Evolutionary conservation across 495 filamentous ascomycete genomes (phyloP), one percentile per base, ranked within the genome.

Genomic region (Aspergillus sclerotiicarbonarius): DNA sequence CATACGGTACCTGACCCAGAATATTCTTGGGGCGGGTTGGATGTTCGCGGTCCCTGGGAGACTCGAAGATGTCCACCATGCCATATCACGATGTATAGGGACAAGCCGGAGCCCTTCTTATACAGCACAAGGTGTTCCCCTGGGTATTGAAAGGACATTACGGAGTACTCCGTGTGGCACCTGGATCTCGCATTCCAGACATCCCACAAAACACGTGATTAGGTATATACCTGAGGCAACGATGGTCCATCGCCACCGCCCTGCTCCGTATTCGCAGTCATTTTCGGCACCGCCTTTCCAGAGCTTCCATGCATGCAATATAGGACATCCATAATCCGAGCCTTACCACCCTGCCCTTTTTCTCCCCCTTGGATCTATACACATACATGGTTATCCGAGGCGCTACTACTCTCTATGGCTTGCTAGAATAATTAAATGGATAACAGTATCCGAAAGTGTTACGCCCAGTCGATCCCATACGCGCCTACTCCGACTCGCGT

Each of bases 221-320:
- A 16, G 15, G 6, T 6, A 31, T 32, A 32, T 50, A 31, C 47
- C 47, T 32, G 47, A 32, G 47, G 47, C 47, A 50, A 1, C 12
- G 18, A 18, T 32, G 12, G 18, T 16, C 32, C 16, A 31, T 25
- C 25, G 47, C 47, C 10, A 30, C 47, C 15, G 47, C 47, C 25
- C 31, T 21, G 21, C 25, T 32, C 4, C 25, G 13, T 50, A 16
- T 32, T 25, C 21, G 47, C 47, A 50, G 21, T 18, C n/a, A 29
- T 50, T 41, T 16, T 31, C 47, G 25, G 47, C 47, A 50, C 47
- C 46, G 29, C 25, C 47, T n/a, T 13, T 50, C 19, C n/a, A 41
- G 37, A 12, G 13, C 37, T 25, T 41, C 37, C 33, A 37, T 15
- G 37, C 13, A n/a, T n/a, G 13, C 13, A 6, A 41, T 41, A n/a